These are phyloP conservation scores for Leccinum subgranulosum DNA, from an alignment of 768 basidiomycete genomes.

Conservation along the genomic window DNA sequence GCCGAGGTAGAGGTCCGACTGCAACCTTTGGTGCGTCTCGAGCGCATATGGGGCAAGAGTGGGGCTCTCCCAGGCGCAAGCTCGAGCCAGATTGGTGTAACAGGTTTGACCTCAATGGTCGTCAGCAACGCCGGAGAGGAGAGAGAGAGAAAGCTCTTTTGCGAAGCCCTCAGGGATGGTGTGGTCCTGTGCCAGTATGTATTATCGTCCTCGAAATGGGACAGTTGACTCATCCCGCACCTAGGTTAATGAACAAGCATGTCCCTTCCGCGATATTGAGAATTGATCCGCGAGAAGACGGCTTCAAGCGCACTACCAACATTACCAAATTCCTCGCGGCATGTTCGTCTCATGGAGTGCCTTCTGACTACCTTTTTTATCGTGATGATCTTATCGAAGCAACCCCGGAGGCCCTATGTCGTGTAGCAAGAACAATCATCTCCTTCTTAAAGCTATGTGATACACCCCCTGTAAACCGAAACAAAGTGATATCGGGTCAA, in stretches of 20 bases:
- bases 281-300: conserved; percentile 65
- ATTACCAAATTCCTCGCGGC: conserved; percentile 76
- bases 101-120: conserved; percentile 33
- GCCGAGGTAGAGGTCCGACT: conserved; percentile 73
- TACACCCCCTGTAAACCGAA: conserved; percentile 42
- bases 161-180: conserved; percentile 78
- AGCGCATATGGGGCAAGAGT: conserved; percentile 74
- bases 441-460: conserved; percentile 65
- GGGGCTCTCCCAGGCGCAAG: conserved; percentile 41
- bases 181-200: conserved; percentile 89
- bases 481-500: conserved; percentile 46
- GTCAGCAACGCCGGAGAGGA: conserved; percentile 62
- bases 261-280: conserved; percentile 57
- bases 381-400: conserved; percentile 65
- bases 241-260: conserved; percentile 77
- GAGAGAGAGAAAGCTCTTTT: conserved; percentile 68
- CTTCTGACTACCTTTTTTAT: conserved; percentile 61
- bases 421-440: conserved; percentile 74
- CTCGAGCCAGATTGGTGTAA: conserved; percentile 37
- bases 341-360: conserved; percentile 63
- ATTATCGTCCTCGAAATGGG: conserved; percentile 8
- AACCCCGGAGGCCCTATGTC: conserved; percentile 57
- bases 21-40: conserved; percentile 58
- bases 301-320: conserved; percentile 64
- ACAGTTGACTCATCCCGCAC: conserved; percentile 2